These are phyloP conservation scores for Candida piceae DNA, from an alignment of 805 yeast genomes.

Conservation along the genomic window DNA sequence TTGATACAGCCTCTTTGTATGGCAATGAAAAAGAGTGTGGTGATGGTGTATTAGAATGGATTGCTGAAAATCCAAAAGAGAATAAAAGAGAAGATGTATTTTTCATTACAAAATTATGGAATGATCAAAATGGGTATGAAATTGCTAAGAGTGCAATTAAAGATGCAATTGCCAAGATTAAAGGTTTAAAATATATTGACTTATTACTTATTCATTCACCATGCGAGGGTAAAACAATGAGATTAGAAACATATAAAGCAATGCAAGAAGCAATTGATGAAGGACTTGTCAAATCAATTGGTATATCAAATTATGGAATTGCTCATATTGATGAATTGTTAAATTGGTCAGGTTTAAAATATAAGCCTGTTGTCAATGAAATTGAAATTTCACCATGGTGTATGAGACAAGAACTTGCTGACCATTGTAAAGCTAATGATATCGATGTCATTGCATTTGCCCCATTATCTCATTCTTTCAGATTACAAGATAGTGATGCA, in stretches of 20 bases:
- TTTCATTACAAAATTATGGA: conserved; percentile 75
- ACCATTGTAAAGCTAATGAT: conserved; percentile 49
- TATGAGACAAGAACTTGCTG: conserved; percentile 58
- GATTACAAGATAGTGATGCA: conserved; percentile 51
- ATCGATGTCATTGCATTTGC: conserved; percentile 72
- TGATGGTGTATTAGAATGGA: conserved; percentile 39
- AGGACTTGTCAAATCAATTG: conserved; percentile 60
- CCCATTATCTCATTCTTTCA: conserved; percentile 62
- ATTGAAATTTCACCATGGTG: conserved; percentile 84
- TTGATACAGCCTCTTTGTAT: conserved; percentile 46
- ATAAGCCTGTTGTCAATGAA: conserved; percentile 72
- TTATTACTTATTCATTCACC: conserved; percentile 67
- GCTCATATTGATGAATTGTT: conserved; percentile 57
- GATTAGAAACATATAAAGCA: conserved; percentile 65
- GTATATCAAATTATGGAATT: conserved; percentile 71
- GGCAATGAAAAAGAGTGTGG: conserved; percentile 47
- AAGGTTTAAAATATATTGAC: conserved; percentile 63
- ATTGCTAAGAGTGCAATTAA: conserved; percentile 55
- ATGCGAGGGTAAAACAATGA: conserved; percentile 36
- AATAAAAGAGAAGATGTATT: conserved; percentile 47
- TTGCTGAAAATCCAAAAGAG: conserved; percentile 31
- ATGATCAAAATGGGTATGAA: conserved; percentile 54
- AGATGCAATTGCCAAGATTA: conserved; percentile 47
- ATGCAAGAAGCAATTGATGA: conserved; percentile 65
- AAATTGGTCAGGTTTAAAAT: conserved; percentile 46